Base-by-base conservation (phyloP, 768 basidiomycete genomes). In the Naganishia onofrii region DNA sequence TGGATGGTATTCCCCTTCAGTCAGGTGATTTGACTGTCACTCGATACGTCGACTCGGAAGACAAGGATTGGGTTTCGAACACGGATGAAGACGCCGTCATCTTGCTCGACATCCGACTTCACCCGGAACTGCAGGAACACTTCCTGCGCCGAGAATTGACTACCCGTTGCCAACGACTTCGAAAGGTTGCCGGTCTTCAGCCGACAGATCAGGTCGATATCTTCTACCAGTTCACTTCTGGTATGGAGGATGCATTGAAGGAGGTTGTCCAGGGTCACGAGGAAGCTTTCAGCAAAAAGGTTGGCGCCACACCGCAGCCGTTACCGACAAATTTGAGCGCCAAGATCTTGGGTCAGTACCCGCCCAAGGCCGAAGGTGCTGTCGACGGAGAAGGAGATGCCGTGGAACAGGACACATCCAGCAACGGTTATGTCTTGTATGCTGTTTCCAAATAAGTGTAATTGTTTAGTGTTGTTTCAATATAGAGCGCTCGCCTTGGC, bases 11-110 rank as follows among this genome's bases (percentile, higher is more conserved):
- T 77, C 86, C 90, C 76, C 87, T 99, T 60, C 85, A 91, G 65
- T 84, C 86, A 70, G 96, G 94, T n/a, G 96, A 99, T 77, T 84
- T 99, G 72, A 85, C 89, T 17, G 91, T 97, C 23, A 90, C 91
- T 72, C 89, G 95, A 3, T 95, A 90, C 81, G 89, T 97, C 72
- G 93, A 95, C 75, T 80, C 83, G 1, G 82, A 83, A 13, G 85
- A 87, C 75, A 86, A 77, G 46, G 75, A 74, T 15, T 92, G 90
- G 32, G 88, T 93, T 72, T 75, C 79, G 8, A 82, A 82, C 72
- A 92, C 93, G 26, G 92, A 98, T 82, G 91, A 90, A 76, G 93
- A 98, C 74, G 93, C 97, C 64, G 94, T 96, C 58, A 86, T 98
- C 71, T 85, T 95, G 56, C 87, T 99, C 48, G 96, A 99, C 81